These are phyloP conservation scores for Chloranthus sessilifolius DNA, from an alignment of 164 flowering plant species.

Conservation along the genomic window DNA sequence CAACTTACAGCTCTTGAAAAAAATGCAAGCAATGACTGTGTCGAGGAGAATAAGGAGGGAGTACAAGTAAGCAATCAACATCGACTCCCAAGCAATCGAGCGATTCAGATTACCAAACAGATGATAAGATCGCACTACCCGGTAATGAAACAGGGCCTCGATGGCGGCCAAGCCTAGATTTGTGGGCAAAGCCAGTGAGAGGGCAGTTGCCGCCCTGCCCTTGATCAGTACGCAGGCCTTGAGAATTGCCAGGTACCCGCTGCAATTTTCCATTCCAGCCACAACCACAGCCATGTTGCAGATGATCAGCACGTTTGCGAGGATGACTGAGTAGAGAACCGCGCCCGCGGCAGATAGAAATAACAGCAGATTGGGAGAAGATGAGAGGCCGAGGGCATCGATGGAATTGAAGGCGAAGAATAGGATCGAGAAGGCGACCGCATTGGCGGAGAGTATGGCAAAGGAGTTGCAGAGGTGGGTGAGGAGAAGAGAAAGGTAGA, in stretches of 20 bases:
- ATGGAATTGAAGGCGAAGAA: constrained; percentile 20
- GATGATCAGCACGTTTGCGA: constrained; percentile 20
- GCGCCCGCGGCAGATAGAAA: constrained; percentile 15
- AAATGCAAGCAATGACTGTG: constrained; percentile 32
- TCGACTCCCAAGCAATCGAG: constrained; percentile 36
- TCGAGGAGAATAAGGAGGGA: constrained; percentile 46
- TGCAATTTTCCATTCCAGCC: constrained; percentile 32
- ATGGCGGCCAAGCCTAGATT: constrained; percentile 40
- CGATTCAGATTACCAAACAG: constrained; percentile 3
- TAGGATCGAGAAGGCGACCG: constrained; percentile 23
- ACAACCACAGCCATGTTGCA: constrained; percentile 39
- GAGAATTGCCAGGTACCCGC: constrained; percentile 28
- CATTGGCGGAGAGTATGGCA: constrained; percentile 22
- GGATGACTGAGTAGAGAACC: constrained; percentile 23
- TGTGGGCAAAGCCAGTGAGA: constrained; percentile 32
- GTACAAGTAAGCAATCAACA: constrained; percentile 48
- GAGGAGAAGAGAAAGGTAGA: constrained; percentile 24
- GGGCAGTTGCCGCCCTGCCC: constrained; percentile 39
- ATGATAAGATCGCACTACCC: constrained; percentile 30
- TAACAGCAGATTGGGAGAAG: constrained; percentile 7
- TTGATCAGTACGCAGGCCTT: constrained; percentile 40
- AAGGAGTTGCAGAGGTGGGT: constrained; percentile 32
- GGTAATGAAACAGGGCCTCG: constrained; percentile 46
- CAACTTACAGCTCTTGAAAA: constrained; percentile 34
- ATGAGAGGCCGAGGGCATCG: constrained; percentile 11